These are phyloP conservation scores for Saccharomyces paradoxus DNA, from an alignment of 805 yeast species.

Conservation along the genomic window DNA sequence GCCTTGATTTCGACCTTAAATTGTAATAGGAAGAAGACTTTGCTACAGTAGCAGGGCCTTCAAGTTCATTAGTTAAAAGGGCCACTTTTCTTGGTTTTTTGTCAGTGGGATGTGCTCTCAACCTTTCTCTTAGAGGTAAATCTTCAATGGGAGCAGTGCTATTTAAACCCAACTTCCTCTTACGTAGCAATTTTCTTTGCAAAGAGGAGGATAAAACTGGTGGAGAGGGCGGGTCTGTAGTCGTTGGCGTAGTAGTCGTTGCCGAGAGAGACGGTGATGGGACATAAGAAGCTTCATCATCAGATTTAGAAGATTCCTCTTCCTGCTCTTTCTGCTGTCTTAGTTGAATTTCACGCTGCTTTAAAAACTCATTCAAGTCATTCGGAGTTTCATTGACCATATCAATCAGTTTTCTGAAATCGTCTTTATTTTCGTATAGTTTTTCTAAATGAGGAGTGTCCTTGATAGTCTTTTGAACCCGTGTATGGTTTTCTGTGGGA, in stretches of 20 bases:
- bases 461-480: neutral
- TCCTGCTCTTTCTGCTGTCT: constrained; percentile 4
- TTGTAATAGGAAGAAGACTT: constrained; percentile 23
- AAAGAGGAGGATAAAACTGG: neutral
- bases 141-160: neutral
- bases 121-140: constrained; percentile 9
- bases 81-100: constrained; percentile 16
- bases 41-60: neutral
- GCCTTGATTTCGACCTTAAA: constrained; percentile 27
- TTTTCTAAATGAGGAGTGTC: constrained; percentile 19
- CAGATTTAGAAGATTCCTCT: constrained; percentile 2
- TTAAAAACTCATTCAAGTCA: constrained; percentile 20
- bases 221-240: neutral
- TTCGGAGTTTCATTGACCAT: constrained; percentile 25
- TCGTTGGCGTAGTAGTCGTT: neutral
- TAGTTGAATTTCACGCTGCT: constrained; percentile 10
- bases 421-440: constrained; percentile 18
- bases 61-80: neutral
- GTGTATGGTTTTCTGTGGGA: neutral
- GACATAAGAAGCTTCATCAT: constrained; percentile 1
- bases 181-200: neutral
- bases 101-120: constrained; percentile 20
- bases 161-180: neutral
- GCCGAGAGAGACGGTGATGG: neutral
- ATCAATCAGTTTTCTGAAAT: constrained; percentile 21